Percentiles rank a stretch among this genome's conserved stretches.
Conservation (phyloP, 441 rosid genomes). For the Rhodomyrtus psidioides region DNA sequence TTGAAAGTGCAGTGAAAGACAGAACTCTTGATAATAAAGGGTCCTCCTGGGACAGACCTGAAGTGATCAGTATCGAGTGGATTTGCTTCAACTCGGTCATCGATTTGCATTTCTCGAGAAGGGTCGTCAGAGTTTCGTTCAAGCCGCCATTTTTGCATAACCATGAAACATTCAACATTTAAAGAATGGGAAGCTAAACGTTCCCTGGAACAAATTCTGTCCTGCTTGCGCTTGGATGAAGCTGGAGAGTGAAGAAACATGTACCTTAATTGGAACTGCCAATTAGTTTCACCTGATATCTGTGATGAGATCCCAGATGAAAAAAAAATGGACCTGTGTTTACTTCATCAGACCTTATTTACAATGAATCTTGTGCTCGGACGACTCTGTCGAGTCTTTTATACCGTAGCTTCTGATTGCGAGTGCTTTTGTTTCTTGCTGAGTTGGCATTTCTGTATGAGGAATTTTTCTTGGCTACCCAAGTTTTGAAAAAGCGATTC, state of each 20-base stretch:
- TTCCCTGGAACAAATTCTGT: neutral
- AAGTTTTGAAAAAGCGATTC: neutral
- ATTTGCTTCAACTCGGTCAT: slow-evolving; percentile 37
- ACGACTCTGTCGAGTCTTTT: neutral
- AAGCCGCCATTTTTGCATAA: slow-evolving; percentile 8
- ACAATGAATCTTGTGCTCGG: neutral
- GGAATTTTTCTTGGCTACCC: neutral
- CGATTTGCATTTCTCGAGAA: slow-evolving; percentile 46
- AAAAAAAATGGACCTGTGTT: neutral
- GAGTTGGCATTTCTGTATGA: neutral
- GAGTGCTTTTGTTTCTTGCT: neutral
- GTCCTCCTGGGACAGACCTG: slow-evolving; percentile 43
- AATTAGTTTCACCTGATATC: neutral
- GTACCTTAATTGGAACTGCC: neutral
- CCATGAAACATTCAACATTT: neutral
- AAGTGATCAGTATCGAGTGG: slow-evolving; percentile 43
- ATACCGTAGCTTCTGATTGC: neutral
- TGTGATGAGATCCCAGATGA: neutral
- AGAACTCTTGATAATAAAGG: slow-evolving; percentile 33
- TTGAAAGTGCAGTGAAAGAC: slow-evolving; percentile 44
- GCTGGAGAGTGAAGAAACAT: neutral
- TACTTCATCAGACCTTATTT: neutral
- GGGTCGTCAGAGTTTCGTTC: slow-evolving; percentile 8
- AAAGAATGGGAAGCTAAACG: neutral
- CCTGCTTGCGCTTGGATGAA: neutral